Evolutionary conservation across 2,329 filamentous ascomycete genomes (phyloP).

Genomic region (Aspergillus sp.): DNA sequence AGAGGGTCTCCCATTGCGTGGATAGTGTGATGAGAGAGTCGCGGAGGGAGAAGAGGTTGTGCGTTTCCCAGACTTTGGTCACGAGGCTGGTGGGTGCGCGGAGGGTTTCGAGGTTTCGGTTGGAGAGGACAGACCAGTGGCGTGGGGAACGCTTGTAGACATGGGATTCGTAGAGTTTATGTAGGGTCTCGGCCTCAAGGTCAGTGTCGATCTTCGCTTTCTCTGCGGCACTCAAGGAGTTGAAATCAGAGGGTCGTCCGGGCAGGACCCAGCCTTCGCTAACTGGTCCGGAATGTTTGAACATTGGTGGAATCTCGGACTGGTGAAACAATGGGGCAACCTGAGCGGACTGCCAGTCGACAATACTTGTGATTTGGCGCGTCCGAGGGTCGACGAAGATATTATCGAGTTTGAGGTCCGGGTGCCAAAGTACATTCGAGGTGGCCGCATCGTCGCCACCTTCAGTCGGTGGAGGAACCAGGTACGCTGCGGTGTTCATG

Average conservation of each 20-base stretch:
- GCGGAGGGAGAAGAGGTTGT: background rate
- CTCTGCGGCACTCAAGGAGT: background rate
- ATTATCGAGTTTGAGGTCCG: background rate
- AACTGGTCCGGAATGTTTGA: background rate
- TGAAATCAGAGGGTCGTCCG: background rate
- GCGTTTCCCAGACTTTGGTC: background rate
- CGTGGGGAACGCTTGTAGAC: background rate
- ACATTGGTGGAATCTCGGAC: background rate
- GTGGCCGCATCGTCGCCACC: constrained; percentile 8
- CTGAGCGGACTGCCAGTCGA: constrained; percentile 21
- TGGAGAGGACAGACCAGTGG: constrained; percentile 25
- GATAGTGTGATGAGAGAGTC: background rate
- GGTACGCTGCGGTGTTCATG: constrained; percentile 26
- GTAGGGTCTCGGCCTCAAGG: background rate
- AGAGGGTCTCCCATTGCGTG: background rate
- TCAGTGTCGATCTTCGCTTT: background rate
- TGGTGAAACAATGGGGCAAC: background rate
- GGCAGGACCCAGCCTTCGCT: background rate
- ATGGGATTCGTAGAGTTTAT: constrained; percentile 1
- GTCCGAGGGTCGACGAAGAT: constrained; percentile 34
- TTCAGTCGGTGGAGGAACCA: constrained; percentile 20
- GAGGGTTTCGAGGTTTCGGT: background rate
- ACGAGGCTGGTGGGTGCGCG: background rate
- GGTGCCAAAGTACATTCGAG: constrained; percentile 32
- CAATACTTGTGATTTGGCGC: constrained; percentile 28